Evolutionary conservation across 352 stramenopile genomes (phyloP).

Genomic region (Pythium pyrilobum): DNA sequence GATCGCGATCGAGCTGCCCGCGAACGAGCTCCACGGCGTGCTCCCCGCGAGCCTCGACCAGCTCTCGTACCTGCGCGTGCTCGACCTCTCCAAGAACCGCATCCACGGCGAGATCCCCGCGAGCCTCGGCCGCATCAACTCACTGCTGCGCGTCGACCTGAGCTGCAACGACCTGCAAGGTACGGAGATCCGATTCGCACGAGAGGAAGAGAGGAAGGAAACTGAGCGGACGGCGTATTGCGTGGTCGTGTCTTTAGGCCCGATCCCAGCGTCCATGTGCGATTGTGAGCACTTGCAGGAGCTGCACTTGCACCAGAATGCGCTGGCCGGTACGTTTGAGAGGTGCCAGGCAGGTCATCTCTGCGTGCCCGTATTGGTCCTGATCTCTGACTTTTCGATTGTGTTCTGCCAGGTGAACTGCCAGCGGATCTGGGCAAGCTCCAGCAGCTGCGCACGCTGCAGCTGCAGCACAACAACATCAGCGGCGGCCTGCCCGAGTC

Average conservation of each 20-base stretch:
- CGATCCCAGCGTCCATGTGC: slow-evolving; percentile 25
- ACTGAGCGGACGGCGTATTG: too few relatives aligned
- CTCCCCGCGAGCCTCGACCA: slow-evolving; percentile 33
- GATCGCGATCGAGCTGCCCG: slow-evolving; percentile 61
- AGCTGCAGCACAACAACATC: slow-evolving; percentile 84
- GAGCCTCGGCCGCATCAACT: slow-evolving; percentile 42
- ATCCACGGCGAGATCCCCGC: slow-evolving; percentile 55
- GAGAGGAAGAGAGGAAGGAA: not conserved
- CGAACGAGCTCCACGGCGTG: slow-evolving; percentile 50
- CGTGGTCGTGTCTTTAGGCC: slow-evolving; percentile 37
- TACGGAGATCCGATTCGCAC: too few relatives aligned
- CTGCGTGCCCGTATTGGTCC: too few relatives aligned
- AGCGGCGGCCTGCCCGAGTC: slow-evolving; percentile 40
- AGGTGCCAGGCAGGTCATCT: not conserved
- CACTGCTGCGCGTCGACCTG: slow-evolving; percentile 59
- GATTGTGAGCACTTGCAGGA: slow-evolving; percentile 64
- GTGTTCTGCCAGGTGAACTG: slow-evolving; percentile 32
- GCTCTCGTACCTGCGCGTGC: slow-evolving; percentile 61
- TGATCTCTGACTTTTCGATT: not conserved
- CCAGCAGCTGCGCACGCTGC: slow-evolving; percentile 56
- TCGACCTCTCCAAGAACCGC: slow-evolving; percentile 82
- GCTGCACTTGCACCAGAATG: slow-evolving; percentile 77
- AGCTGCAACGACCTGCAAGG: slow-evolving; percentile 78
- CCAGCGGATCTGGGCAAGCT: slow-evolving; percentile 49
- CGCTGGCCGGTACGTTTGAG: slow-evolving; percentile 36